Evolutionary conservation across 2,329 filamentous ascomycete species (phyloP).

Genomic region (Cladophialophora yegresii): DNA sequence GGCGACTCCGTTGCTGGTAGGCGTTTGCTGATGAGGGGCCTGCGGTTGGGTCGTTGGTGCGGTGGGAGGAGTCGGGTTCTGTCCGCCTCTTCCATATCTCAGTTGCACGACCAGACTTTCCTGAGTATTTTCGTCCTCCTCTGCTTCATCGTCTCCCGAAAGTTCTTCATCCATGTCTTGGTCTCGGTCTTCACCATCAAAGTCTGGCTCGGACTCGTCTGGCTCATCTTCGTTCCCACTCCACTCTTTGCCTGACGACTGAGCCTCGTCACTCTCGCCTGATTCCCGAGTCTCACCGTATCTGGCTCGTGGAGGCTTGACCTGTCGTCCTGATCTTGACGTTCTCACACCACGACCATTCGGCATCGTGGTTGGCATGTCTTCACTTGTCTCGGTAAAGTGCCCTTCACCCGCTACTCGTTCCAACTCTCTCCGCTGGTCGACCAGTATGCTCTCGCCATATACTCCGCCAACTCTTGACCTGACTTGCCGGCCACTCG

Average conservation of each 20-base stretch:
- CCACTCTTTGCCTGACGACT: constrained; percentile 61
- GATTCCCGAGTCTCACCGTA: constrained; percentile 47
- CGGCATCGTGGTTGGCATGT: constrained; percentile 45
- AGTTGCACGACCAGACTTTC: constrained; percentile 75
- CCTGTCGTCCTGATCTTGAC: constrained; percentile 28
- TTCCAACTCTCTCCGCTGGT: constrained; percentile 47
- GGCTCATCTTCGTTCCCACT: constrained; percentile 37
- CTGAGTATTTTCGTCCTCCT: constrained; percentile 50
- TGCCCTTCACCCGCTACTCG: constrained; percentile 47
- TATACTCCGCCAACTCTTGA: constrained; percentile 57
- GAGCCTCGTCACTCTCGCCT: constrained; percentile 57
- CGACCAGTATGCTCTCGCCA: constrained; percentile 59
- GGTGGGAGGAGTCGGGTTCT: background rate
- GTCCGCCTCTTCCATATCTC: constrained; percentile 41
- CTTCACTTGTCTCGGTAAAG: constrained; percentile 49
- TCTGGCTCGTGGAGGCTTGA: constrained; percentile 33
- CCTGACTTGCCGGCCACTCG: constrained; percentile 80
- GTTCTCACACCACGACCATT: constrained; percentile 45
- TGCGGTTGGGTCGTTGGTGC: background rate
- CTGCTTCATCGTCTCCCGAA: constrained; percentile 43
- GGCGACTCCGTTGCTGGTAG: background rate
- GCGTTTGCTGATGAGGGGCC: background rate
- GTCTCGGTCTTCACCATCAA: constrained; percentile 69
- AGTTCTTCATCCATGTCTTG: constrained; percentile 45
- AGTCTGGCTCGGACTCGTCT: constrained; percentile 68